phyloP scores from a whole-genome alignment of 345 rosid genomes.

The Populus davidiana region DNA sequence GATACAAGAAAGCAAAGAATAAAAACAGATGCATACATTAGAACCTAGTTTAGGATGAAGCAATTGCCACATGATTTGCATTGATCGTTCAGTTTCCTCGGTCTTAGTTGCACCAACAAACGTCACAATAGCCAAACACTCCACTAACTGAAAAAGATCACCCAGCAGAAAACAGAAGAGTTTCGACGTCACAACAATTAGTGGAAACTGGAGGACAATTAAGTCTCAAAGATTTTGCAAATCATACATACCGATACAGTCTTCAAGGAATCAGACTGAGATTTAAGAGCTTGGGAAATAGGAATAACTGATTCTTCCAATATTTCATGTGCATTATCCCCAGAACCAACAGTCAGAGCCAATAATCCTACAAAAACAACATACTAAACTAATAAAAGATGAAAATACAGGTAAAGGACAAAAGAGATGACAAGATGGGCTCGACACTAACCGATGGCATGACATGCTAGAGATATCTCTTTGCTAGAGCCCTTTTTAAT shows the following conservation, averaged over 20 bases:
- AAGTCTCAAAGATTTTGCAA: neutral
- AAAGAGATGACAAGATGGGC: neutral
- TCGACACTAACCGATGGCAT: slow-evolving; percentile 55
- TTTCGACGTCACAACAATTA: neutral
- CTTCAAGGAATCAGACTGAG: slow-evolving; percentile 52
- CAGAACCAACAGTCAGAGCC: slow-evolving; percentile 74
- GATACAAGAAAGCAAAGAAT: neutral
- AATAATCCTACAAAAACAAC: slow-evolving; percentile 56
- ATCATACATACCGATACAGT: slow-evolving; percentile 45
- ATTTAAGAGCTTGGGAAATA: slow-evolving; percentile 65
- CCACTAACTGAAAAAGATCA: slow-evolving; percentile 48
- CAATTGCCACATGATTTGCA: slow-evolving; percentile 89
- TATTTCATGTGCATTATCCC: slow-evolving; percentile 59
- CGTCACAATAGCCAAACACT: slow-evolving; percentile 78
- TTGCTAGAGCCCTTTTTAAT: slow-evolving; percentile 68
- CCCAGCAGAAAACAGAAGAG: neutral
- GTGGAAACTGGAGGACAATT: neutral
- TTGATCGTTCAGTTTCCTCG: slow-evolving; percentile 70
- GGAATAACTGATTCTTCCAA: slow-evolving; percentile 61
- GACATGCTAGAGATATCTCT: slow-evolving; percentile 72
- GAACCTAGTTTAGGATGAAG: slow-evolving; percentile 81
- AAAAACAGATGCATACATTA: slow-evolving; percentile 47
- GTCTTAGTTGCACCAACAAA: slow-evolving; percentile 72
- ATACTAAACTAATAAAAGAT: neutral
- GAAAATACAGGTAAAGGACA: neutral